phyloP scores from a whole-genome alignment of 1,139 yeast species.

The Geotrichum aggregatum region DNA sequence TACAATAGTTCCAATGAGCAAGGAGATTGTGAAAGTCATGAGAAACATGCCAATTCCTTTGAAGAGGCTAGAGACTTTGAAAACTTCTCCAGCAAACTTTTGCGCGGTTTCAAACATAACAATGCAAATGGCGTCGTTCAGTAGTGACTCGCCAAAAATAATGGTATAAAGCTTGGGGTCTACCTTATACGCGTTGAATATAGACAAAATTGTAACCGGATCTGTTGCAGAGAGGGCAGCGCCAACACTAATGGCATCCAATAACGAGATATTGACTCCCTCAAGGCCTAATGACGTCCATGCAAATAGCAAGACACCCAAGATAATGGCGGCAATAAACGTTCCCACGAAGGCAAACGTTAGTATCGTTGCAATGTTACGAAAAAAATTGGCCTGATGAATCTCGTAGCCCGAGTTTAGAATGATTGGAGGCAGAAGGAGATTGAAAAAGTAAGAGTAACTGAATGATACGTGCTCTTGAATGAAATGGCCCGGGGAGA shows the following conservation, averaged over 20 bases:
- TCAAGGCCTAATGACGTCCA: constrained; percentile 93
- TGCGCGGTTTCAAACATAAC: constrained; percentile 99
- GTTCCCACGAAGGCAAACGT: constrained; percentile 97
- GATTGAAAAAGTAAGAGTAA: constrained; percentile 87
- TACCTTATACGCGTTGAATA: constrained; percentile 93
- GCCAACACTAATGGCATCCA: constrained; percentile 93
- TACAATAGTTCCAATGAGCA: constrained; percentile 79
- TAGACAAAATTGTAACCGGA: constrained; percentile 94
- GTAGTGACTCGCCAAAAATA: constrained; percentile 88
- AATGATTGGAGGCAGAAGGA: constrained; percentile 89
- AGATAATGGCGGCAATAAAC: constrained; percentile 79
- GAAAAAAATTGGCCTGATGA: constrained; percentile 90
- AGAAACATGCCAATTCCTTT: constrained; percentile 91
- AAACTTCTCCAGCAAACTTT: constrained; percentile 75
- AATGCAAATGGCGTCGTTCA: constrained; percentile 95
- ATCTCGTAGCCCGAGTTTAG: constrained; percentile 92
- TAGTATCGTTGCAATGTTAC: constrained; percentile 83
- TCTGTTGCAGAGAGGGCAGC: constrained; percentile 97
- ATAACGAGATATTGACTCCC: constrained; percentile 79
- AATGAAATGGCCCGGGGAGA: constrained; percentile 92
- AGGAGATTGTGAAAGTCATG: constrained; percentile 89
- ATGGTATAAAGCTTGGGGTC: constrained; percentile 97
- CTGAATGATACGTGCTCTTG: constrained; percentile 95
- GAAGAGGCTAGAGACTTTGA: constrained; percentile 70
- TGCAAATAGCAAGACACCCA: constrained; percentile 75